Base-by-base conservation (phyloP, 768 basidiomycete genomes). In the Sarcodon aspratus region DNA sequence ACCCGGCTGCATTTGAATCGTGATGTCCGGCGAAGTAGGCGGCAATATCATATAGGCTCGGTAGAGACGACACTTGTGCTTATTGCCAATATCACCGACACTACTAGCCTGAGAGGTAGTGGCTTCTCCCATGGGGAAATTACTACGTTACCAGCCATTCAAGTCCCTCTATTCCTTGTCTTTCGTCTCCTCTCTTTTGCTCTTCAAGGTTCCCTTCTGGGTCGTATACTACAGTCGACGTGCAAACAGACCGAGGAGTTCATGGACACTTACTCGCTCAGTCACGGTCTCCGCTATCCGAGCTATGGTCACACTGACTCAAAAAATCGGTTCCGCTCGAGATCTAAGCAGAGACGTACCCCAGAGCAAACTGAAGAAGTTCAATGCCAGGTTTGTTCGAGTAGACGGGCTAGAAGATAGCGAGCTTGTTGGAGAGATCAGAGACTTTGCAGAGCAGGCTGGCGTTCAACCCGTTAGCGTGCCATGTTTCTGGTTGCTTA, bases 401-500 rank as follows among this genome's bases (percentile, higher is more conserved):
- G 35, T 57, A 6, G 52, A 53, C 13, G 36, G 44, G n/a, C 34
- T 54, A 10, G 44, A 50, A 7, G 48, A 58, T 17, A 33, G 36
- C 12, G 13, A 35, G 7, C 31, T 52, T 17, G 6, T 11, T 7
- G 52, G 49, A 7, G 47, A 50, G 36, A 7, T 54, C 5, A 33
- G 33, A 7, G 33, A 32, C 9, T 48, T 40, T 17, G 38, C 33
- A 33, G 54, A 42, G 47, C 51, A 34, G 17, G 54, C 42, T 9
- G 46, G 47, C 33, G 50, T 37, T n/a, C 17, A 11, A 48, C 46
- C 44, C 6, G 42, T 37, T 12, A 10, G 37, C 47, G 48, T 56
- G 11, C 31, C 52, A 9, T 59, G 51, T 7, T 60, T 54, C 46
- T 58, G 59, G 53, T 46, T 47, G 6, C 47, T 53, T 8, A 50